A percentile compares a stretch with the other conserved stretches of the same genome.
These are phyloP conservation scores for Taphrina communis DNA, from an alignment of 1,139 yeast genomes.

Conservation along the genomic window DNA sequence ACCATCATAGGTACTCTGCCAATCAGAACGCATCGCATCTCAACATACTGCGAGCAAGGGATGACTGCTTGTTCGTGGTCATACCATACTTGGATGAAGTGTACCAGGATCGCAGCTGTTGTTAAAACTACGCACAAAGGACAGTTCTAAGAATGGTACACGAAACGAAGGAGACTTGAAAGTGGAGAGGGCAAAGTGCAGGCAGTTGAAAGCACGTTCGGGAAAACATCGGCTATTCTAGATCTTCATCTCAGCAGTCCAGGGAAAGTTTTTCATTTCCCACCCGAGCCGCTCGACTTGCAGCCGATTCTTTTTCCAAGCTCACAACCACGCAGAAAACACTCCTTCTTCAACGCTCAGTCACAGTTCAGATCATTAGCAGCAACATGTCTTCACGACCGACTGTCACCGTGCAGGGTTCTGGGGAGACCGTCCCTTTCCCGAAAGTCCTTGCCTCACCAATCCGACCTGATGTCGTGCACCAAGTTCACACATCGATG, in stretches of 20 bases:
- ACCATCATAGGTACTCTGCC: too few relatives aligned
- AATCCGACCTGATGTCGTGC: conserved; percentile 99
- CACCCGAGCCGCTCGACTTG: conserved; percentile 6
- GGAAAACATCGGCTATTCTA: not conserved
- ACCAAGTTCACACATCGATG: conserved; percentile 96
- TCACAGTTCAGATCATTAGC: not conserved
- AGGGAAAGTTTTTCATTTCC: conserved; percentile 20
- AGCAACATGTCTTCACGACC: conserved; percentile 30
- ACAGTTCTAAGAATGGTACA: too few relatives aligned
- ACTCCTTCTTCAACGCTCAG: conserved; percentile 3
- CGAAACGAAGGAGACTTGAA: too few relatives aligned
- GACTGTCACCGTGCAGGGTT: conserved; percentile 30
- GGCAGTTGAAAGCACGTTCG: not conserved
- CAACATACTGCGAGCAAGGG: too few relatives aligned
- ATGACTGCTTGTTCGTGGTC: too few relatives aligned
- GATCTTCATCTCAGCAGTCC: conserved; percentile 12
- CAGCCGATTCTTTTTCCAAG: conserved; percentile 12
- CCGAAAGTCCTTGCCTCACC: conserved; percentile 99
- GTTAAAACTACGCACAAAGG: too few relatives aligned
- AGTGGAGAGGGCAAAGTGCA: too few relatives aligned
- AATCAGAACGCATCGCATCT: too few relatives aligned
- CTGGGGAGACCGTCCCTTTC: conserved; percentile 63
- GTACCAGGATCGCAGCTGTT: too few relatives aligned
- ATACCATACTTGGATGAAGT: too few relatives aligned
- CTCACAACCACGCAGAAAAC: not conserved